Conservation (phyloP, 805 yeast species). For the Barnettozyma vustinii region DNA sequence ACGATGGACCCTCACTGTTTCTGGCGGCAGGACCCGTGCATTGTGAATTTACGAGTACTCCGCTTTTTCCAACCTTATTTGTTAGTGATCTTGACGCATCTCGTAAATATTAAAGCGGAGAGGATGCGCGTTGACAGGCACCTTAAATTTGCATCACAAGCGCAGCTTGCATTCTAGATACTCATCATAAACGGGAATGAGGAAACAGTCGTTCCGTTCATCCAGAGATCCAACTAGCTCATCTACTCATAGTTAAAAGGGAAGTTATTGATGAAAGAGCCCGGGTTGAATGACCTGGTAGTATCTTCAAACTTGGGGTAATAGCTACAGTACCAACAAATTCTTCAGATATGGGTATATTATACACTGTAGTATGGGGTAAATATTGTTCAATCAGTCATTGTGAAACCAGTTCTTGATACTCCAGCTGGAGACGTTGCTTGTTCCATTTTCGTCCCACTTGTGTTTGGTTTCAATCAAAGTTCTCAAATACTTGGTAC, state of each 20-base stretch:
- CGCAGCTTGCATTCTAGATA: no score
- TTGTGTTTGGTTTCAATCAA: slow-evolving; percentile 35
- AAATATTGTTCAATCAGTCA: background rate
- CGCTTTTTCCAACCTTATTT: background rate
- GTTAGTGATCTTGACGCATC: background rate
- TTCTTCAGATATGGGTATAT: no score
- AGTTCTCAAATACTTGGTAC: slow-evolving; percentile 33
- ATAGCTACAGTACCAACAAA: background rate
- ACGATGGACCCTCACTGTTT: background rate
- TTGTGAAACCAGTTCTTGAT: slow-evolving; percentile 3
- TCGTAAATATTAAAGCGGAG: background rate
- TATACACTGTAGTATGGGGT: background rate
- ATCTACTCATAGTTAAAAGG: background rate
- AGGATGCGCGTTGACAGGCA: background rate
- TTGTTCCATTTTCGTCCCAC: slow-evolving; percentile 28
- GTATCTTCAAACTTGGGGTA: background rate
- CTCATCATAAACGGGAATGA: background rate
- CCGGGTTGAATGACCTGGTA: background rate
- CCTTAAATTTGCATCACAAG: background rate
- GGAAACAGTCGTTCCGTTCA: background rate
- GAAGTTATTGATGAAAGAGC: background rate
- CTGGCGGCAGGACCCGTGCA: background rate
- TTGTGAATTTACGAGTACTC: background rate
- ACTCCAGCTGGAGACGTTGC: background rate
- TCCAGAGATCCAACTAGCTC: background rate